These are phyloP conservation scores for Hemerocallis citrina DNA, from an alignment of 106 monocot species.

Conservation along the genomic window DNA sequence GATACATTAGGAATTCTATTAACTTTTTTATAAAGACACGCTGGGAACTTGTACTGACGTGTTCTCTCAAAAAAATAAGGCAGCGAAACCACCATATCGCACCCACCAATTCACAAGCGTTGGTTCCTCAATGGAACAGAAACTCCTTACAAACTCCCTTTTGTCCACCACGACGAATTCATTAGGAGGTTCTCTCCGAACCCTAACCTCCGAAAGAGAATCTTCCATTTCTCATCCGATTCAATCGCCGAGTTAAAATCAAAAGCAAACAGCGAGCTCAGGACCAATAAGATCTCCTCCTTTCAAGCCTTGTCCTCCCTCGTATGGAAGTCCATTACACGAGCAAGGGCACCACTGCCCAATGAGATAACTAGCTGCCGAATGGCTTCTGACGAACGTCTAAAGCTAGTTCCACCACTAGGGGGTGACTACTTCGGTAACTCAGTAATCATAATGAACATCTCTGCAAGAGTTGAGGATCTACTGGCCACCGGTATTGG, in stretches of 20 bases:
- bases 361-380: constrained; percentile 19
- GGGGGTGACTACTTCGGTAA: constrained; percentile 60
- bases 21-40: too few relatives aligned
- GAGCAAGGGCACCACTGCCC: constrained; percentile 17
- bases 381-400: constrained; percentile 27
- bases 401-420: constrained; percentile 36
- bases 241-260: constrained; percentile 37
- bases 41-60: too few relatives aligned
- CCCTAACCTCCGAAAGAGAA: constrained; percentile 28
- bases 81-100: too few relatives aligned
- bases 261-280: constrained; percentile 29
- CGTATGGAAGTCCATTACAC: constrained; percentile 47
- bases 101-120: constrained; percentile 28
- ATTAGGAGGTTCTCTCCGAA: constrained; percentile 12
- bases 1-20: too few relatives aligned
- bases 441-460: constrained; percentile 15
- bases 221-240: constrained; percentile 48
- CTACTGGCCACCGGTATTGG: constrained; percentile 32
- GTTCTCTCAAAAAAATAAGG: too few relatives aligned
- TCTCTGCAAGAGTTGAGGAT: constrained; percentile 31
- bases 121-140: constrained; percentile 40
- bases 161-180: constrained; percentile 17
- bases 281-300: constrained; percentile 17
- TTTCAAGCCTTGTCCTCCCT: constrained; percentile 42
- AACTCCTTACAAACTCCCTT: constrained; percentile 46